Base-by-base conservation (phyloP, 1,284 basidiomycete genomes). In the Coniferiporia sulphurascens region DNA sequence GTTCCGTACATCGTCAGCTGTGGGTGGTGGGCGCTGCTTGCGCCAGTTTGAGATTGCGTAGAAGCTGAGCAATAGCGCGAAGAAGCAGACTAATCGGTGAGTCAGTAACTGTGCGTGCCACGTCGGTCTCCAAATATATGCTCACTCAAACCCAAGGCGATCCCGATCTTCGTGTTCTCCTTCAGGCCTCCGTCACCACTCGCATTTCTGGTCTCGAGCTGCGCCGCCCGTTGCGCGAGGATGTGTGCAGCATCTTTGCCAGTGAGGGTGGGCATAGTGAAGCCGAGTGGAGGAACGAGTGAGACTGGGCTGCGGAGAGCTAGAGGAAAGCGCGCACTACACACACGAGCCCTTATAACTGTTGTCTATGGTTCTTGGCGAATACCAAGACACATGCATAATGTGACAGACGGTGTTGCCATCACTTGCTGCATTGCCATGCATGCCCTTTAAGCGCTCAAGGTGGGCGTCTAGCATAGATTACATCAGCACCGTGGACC, bases 41-140 rank as follows among this genome's bases (percentile, higher is more conserved):
- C 46, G 52, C 61, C 61, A 49, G 56, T 64, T 65, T 45, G 65
- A 63, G 57, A 72, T 71, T 55, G 65, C 48, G 58, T 64, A 72
- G 65, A 72, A 72, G 21, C 72, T 70, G 35, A 66, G 51, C 54
- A 72, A 49, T 41, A 72, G 63, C 8, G 63, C 48, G 35, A 68
- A 41, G 21, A 72, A 65, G 43, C 70, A 68, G 15, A 65, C 70
- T 72, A 49, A 32, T 7, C 46, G 12, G 19, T 9, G 32, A 15
- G 54, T 55, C 8, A 60, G 54, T 35, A 4, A 22, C 38, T 10
- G 19, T 9, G 19, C 17, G 32, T 38, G 10, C 21, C 13, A 17
- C 32, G 41, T 19, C 15, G 15, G 27, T 27, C 27, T 5, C 48
- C 8, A 10, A 22, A 38, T 32, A 17, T 15, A 19, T n/a, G 51